Conservation (phyloP, 805 yeast species). For the Candida dendrica region DNA sequence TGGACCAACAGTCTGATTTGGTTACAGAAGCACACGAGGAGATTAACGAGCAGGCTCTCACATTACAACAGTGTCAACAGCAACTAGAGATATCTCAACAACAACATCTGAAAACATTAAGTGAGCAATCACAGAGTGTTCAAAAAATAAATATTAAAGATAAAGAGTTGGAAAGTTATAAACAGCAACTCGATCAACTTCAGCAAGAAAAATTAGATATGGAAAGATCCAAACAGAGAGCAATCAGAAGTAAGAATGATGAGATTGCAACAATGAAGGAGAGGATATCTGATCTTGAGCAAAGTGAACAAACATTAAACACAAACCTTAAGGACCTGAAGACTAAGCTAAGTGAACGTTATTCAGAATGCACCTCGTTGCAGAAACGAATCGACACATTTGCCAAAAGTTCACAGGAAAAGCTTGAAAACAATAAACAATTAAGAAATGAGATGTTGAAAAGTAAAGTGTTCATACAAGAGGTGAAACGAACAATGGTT, state of each 20-base stretch:
- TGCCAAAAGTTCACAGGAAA: slow-evolving; percentile 1
- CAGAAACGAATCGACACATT: slow-evolving; percentile 4
- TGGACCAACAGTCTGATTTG: neutral
- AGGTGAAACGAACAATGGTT: slow-evolving; percentile 6
- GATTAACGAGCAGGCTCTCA: neutral
- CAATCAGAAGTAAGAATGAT: slow-evolving; percentile 7
- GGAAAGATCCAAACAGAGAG: neutral
- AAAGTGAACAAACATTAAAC: neutral
- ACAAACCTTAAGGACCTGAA: slow-evolving; percentile 6
- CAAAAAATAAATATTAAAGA: neutral
- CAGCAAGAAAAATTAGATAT: neutral
- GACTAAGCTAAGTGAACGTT: slow-evolving; percentile 8
- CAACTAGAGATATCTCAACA: neutral
- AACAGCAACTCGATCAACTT: neutral
- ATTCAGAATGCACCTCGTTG: neutral
- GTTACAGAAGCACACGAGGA: neutral
- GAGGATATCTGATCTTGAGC: neutral
- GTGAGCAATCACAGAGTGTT: neutral
- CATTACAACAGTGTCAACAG: neutral
- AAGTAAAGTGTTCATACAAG: slow-evolving; percentile 5
- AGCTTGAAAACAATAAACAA: slow-evolving; percentile 2
- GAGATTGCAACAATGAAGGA: slow-evolving; percentile 10
- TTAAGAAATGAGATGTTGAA: slow-evolving; percentile 8
- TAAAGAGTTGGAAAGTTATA: neutral
- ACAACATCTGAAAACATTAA: neutral